These are phyloP conservation scores for Hydnum rufescens DNA, from an alignment of 768 basidiomycete species.

Conservation along the genomic window DNA sequence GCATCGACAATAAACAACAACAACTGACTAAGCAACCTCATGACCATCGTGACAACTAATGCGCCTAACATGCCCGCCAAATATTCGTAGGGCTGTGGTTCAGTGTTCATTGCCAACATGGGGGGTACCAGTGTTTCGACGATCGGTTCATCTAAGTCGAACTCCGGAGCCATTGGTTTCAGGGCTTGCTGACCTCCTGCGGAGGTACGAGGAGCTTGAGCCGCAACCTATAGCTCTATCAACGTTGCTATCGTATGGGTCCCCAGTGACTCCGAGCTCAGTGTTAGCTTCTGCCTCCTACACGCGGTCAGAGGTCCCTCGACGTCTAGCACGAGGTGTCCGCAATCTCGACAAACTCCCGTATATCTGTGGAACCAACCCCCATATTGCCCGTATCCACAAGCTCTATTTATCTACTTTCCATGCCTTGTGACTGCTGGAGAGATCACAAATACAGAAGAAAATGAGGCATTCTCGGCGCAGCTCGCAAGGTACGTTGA, in stretches of 20 bases:
- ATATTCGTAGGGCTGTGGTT: too few relatives aligned
- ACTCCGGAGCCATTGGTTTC: too few relatives aligned
- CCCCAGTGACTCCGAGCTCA: constrained; percentile 49
- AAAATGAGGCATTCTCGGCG: constrained; percentile 48
- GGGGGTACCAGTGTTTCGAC: too few relatives aligned
- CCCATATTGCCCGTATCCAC: constrained; percentile 56
- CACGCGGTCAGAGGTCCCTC: constrained; percentile 57
- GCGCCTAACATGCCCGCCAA: too few relatives aligned
- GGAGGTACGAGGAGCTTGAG: constrained; percentile 39
- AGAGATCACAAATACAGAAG: constrained; percentile 39
- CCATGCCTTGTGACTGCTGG: constrained; percentile 45
- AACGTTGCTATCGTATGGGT: constrained; percentile 54
- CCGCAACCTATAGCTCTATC: constrained; percentile 54
- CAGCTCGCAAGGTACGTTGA: constrained; percentile 53
- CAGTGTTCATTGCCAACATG: too few relatives aligned
- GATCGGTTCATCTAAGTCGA: too few relatives aligned
- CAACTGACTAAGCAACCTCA: too few relatives aligned
- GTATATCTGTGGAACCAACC: constrained; percentile 79
- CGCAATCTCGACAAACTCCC: constrained; percentile 56
- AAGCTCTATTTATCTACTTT: constrained; percentile 53
- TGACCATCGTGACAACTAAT: too few relatives aligned
- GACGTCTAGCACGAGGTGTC: constrained; percentile 54
- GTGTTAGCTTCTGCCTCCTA: constrained; percentile 51
- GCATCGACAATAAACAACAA: too few relatives aligned
- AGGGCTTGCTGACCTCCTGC: constrained; percentile 23